phyloP scores from a whole-genome alignment of 495 filamentous ascomycete species.

The Aspergillus diversus region DNA sequence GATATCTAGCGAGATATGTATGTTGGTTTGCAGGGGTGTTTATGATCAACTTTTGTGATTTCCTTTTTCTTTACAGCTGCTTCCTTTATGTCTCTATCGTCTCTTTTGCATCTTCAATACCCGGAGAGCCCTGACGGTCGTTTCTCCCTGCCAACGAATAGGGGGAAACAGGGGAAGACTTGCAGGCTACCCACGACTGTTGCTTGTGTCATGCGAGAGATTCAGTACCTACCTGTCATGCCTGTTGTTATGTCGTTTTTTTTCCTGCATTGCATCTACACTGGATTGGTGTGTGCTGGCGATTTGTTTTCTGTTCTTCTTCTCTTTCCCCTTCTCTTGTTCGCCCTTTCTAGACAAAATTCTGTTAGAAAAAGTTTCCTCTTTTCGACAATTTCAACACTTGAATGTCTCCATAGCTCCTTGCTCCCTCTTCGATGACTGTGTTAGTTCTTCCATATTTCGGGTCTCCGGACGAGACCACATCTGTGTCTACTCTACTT shows the following conservation, averaged over 20 bases:
- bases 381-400: conserved; percentile 4
- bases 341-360: conserved; percentile 29
- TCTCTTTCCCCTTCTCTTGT: conserved; percentile 8
- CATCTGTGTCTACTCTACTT: background rate
- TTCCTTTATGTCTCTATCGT: conserved; percentile 16
- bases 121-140: conserved; percentile 26
- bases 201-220: conserved; percentile 23
- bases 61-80: conserved; percentile 20
- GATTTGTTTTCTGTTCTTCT: conserved; percentile 20
- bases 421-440: conserved; percentile 2
- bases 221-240: conserved; percentile 12
- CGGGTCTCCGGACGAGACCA: background rate
- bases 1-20: conserved; percentile 27
- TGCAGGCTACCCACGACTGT: conserved; percentile 26
- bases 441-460: conserved; percentile 2
- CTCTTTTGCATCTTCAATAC: conserved; percentile 33
- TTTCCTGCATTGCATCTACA: conserved; percentile 29
- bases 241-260: conserved; percentile 6
- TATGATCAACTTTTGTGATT: conserved; percentile 3
- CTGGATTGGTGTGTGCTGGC: conserved; percentile 28
- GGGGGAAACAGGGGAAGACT: conserved; percentile 12
- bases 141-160: conserved; percentile 11
- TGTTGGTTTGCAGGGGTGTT: conserved; percentile 26
- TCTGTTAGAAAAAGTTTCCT: conserved; percentile 30
- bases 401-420: conserved; percentile 18